Evolutionary conservation across 1,284 basidiomycete species (phyloP).

Genomic region (Vanrija pseudolonga): DNA sequence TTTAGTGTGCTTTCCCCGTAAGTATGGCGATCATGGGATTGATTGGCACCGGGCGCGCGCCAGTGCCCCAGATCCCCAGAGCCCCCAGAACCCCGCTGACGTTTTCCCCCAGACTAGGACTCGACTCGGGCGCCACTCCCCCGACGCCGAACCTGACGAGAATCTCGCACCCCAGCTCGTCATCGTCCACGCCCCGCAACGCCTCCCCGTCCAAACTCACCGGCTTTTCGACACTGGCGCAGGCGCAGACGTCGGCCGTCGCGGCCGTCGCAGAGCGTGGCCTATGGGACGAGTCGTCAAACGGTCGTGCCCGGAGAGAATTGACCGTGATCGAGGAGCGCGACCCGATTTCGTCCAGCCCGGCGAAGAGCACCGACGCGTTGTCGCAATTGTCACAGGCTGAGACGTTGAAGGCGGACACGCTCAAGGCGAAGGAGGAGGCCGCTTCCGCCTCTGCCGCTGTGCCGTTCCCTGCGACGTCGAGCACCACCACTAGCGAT

Average conservation of each 20-base stretch:
- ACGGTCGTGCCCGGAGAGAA: conserved; percentile 30
- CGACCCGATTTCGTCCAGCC: conserved; percentile 5
- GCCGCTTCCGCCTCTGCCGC: no score
- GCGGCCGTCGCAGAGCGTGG: conserved; percentile 31
- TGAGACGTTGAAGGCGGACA: neutral
- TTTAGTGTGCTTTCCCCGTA: conserved; percentile 84
- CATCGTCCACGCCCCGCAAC: conserved; percentile 14
- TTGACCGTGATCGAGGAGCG: conserved; percentile 47
- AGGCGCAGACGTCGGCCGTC: conserved; percentile 14
- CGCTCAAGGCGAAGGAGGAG: neutral
- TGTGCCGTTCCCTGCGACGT: neutral
- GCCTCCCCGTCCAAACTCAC: conserved; percentile 22
- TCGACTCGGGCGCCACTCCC: conserved; percentile 34
- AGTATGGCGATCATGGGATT: conserved; percentile 41
- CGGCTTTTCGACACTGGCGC: neutral
- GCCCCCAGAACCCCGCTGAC: conserved; percentile 2
- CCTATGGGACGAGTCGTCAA: conserved; percentile 23
- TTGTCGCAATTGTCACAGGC: neutral
- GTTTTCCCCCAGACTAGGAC: conserved; percentile 8
- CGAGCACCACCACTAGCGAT: neutral
- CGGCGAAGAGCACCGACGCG: neutral
- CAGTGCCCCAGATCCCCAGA: no score
- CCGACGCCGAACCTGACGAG: conserved; percentile 36
- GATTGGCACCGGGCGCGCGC: no score
- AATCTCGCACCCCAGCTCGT: conserved; percentile 14